A percentile compares a stretch with the other conserved stretches of the same genome.
Evolutionary conservation across 163 green algal genomes (phyloP).

Genomic region (Botryococcus braunii): DNA sequence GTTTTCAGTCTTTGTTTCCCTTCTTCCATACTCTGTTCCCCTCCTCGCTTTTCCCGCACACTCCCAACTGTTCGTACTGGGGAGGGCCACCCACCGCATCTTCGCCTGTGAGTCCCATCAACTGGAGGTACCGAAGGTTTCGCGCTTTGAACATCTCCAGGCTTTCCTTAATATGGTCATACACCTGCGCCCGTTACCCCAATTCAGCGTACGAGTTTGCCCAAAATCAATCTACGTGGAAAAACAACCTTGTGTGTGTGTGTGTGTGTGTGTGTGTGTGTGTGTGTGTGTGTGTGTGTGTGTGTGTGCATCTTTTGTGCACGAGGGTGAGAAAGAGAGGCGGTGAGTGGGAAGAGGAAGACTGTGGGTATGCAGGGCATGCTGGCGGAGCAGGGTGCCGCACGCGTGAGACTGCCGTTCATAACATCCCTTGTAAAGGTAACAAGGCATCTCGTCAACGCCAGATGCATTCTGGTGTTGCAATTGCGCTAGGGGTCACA

Average conservation of each 20-base stretch:
- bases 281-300: not conserved
- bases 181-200: conserved; percentile 55
- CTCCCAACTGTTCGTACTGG: not conserved
- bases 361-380: not conserved
- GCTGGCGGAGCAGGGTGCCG: too few relatives aligned
- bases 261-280: not conserved
- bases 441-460: too few relatives aligned
- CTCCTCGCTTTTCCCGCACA: too few relatives aligned
- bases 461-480: too few relatives aligned
- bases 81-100: not conserved
- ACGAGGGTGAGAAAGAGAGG: too few relatives aligned
- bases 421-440: too few relatives aligned
- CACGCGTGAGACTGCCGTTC: too few relatives aligned
- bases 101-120: not conserved
- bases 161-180: conserved; percentile 73
- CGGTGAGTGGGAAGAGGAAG: not conserved
- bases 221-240: not conserved
- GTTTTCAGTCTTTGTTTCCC: not conserved
- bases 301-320: not conserved
- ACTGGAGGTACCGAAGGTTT: not conserved
- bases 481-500: too few relatives aligned
- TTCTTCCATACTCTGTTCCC: not conserved
- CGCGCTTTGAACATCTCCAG: conserved; percentile 51
- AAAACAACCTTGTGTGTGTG: not conserved
- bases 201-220: not conserved